Evolutionary conservation across 371 early-diverging fungal genomes (phyloP).

Genomic region (Dinochytrium kinnereticum): DNA sequence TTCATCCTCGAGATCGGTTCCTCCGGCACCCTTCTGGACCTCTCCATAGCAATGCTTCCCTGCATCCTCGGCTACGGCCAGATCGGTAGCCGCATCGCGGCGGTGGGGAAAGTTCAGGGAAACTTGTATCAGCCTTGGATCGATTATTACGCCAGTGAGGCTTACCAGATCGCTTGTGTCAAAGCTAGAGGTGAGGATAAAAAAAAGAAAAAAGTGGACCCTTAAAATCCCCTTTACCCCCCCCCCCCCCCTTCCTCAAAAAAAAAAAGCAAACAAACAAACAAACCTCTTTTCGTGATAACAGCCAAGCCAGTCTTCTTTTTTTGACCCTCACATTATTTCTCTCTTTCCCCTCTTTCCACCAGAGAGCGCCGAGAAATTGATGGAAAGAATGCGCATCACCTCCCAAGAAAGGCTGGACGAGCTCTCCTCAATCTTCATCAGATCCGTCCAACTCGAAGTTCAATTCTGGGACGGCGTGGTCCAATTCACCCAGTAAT

Average conservation of each 20-base stretch:
- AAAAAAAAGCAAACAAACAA: neutral
- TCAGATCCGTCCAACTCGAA: neutral
- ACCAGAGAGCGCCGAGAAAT: neutral
- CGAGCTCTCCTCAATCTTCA: neutral
- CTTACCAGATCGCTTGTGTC: constrained; percentile 64
- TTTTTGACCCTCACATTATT: too few relatives aligned
- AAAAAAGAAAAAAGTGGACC: neutral
- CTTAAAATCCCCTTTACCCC: neutral
- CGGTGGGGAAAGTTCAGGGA: constrained; percentile 67
- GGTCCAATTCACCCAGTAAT: too few relatives aligned
- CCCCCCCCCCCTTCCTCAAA: too few relatives aligned
- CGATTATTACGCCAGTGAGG: constrained; percentile 66
- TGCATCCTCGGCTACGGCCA: constrained; percentile 85
- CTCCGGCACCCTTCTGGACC: constrained; percentile 73
- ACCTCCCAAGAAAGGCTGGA: neutral
- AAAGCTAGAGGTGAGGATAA: neutral
- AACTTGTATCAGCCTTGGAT: constrained; percentile 88
- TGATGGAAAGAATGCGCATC: neutral
- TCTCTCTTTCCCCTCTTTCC: too few relatives aligned
- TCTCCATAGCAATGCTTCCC: constrained; percentile 79
- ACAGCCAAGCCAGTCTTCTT: too few relatives aligned
- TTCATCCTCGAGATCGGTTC: constrained; percentile 77
- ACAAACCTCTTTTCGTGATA: too few relatives aligned
- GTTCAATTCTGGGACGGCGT: neutral
- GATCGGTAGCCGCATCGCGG: constrained; percentile 69